Evolutionary conservation across 2,329 filamentous ascomycete genomes (phyloP).

Genomic region (Torrubiellomyces zombiae): DNA sequence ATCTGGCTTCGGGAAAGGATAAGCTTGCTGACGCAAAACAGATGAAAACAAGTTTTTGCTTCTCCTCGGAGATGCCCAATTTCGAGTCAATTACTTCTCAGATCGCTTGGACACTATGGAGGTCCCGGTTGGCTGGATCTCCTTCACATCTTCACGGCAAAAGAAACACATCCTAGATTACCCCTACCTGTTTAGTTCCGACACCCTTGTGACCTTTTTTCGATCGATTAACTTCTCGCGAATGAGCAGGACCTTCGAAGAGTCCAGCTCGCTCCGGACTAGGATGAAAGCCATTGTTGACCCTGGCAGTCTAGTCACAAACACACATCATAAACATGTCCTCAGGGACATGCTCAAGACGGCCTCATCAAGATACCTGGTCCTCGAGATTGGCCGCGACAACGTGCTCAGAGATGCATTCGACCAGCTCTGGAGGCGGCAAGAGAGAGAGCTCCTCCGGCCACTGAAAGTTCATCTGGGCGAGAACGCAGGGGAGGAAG

Average conservation of each 20-base stretch:
- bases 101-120: constrained; percentile 60
- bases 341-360: constrained; percentile 47
- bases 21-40: constrained; percentile 12
- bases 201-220: constrained; percentile 66
- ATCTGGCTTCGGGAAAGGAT: neutral
- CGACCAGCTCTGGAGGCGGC: constrained; percentile 76
- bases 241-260: constrained; percentile 69
- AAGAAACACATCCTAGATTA: constrained; percentile 63
- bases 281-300: constrained; percentile 39
- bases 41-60: constrained; percentile 47
- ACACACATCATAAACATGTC: constrained; percentile 40
- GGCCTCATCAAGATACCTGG: constrained; percentile 52
- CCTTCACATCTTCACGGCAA: constrained; percentile 42
- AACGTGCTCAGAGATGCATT: constrained; percentile 58
- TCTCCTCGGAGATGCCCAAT: constrained; percentile 50
- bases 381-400: constrained; percentile 51
- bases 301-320: constrained; percentile 36
- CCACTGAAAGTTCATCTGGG: constrained; percentile 82
- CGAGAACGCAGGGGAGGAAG: constrained; percentile 68
- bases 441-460: constrained; percentile 64
- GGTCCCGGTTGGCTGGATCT: constrained; percentile 57
- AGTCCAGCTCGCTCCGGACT: constrained; percentile 40
- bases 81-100: constrained; percentile 58
- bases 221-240: constrained; percentile 71
- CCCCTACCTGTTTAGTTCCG: constrained; percentile 61